Conservation (phyloP, 441 rosid species). For the Populus hybrid region DNA sequence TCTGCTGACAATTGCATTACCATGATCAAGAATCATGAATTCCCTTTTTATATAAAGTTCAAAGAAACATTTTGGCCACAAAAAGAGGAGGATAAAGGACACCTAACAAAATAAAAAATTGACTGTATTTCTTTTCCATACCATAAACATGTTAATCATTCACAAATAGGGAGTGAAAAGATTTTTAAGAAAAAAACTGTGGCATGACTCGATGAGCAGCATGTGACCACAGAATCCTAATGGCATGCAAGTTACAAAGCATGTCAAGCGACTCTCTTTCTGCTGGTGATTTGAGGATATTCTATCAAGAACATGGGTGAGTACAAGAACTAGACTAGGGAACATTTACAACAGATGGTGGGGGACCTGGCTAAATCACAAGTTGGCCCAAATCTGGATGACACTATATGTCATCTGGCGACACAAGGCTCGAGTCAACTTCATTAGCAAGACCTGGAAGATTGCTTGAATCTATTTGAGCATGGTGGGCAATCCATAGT, state of each 20-base stretch:
- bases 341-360: not conserved
- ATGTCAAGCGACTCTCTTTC: not conserved
- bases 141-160: not conserved
- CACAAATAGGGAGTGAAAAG: not conserved
- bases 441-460: not conserved
- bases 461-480: slow-evolving; percentile 16
- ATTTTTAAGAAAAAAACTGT: not conserved
- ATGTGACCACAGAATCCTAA: not conserved
- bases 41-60: no score
- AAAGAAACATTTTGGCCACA: no score
- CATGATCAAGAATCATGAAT: no score
- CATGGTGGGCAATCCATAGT: slow-evolving; percentile 62
- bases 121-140: not conserved
- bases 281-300: no score
- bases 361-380: not conserved
- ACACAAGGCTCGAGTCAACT: not conserved
- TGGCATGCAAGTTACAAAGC: not conserved
- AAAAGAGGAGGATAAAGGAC: not conserved
- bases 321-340: not conserved
- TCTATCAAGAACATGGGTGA: not conserved
- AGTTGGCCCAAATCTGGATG: not conserved
- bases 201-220: not conserved
- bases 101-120: not conserved
- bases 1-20: no score
- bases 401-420: not conserved